Evolutionary conservation across 1,284 basidiomycete genomes (phyloP).

Genomic region (Prillingera fragicola): DNA sequence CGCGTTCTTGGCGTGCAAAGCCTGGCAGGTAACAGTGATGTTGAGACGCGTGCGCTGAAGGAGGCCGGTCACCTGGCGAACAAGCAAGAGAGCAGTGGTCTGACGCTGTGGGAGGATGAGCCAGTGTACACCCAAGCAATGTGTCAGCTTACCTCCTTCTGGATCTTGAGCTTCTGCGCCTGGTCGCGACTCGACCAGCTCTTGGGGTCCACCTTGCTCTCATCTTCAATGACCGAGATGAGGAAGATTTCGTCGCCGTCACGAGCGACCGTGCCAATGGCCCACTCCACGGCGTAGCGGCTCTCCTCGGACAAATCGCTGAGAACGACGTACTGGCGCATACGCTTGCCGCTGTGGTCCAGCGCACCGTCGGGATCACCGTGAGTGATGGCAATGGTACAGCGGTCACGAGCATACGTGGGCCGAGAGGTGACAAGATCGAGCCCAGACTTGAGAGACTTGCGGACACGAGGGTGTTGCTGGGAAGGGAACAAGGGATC

Average conservation of each 20-base stretch:
- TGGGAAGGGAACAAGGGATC: conserved; percentile 35
- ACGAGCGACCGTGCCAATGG: conserved; percentile 88
- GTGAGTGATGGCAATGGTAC: conserved; percentile 82
- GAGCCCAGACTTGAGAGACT: conserved; percentile 33
- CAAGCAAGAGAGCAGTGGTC: conserved; percentile 76
- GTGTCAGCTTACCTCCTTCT: conserved; percentile 84
- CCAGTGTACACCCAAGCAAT: conserved; percentile 4
- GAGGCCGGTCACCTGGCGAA: conserved; percentile 79
- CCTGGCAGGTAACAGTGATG: conserved; percentile 83
- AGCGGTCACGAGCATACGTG: conserved; percentile 81
- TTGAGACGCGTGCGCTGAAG: conserved; percentile 84
- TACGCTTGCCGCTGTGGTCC: conserved; percentile 55
- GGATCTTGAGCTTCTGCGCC: conserved; percentile 67
- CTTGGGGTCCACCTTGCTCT: conserved; percentile 81
- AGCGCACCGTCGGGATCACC: conserved; percentile 64
- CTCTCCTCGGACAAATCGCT: conserved; percentile 91
- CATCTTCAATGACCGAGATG: conserved; percentile 88
- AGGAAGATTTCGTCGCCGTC: conserved; percentile 89
- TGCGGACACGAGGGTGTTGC: conserved; percentile 21
- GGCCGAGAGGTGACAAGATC: conserved; percentile 65
- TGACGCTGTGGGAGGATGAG: conserved; percentile 59
- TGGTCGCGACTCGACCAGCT: conserved; percentile 63
- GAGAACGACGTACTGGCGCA: conserved; percentile 76
- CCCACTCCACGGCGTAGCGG: conserved; percentile 89
- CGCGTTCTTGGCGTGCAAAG: conserved; percentile 90